Evolutionary conservation across 2,329 filamentous ascomycete genomes (phyloP), one percentile per base, ranked within the genome.

Genomic region (Apiospora pterosperma): DNA sequence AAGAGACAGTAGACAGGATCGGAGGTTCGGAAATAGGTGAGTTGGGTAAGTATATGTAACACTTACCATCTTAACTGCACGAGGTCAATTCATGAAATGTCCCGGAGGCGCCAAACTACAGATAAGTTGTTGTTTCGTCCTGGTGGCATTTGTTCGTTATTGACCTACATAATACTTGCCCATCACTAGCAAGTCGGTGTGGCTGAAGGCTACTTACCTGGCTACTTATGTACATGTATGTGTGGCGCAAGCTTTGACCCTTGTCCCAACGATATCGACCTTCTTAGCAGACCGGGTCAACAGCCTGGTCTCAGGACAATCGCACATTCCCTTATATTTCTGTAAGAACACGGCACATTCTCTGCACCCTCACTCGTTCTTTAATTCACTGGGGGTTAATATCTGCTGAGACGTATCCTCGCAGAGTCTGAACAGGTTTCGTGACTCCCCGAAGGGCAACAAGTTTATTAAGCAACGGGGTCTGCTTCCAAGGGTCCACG

Each of bases 191-290:
- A 60, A 25, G 36, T 10, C 8, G n/a, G 19, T 60, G 58, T 60
- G 58, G 58, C 58, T 60, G 31, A 36, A 39, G 34, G 5, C 16
- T 16, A 25, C n/a, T 28, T 31, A 5, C n/a, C n/a, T n/a, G n/a
- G n/a, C n/a, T n/a, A n/a, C n/a, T n/a, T n/a, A n/a, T n/a, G n/a
- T n/a, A n/a, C n/a, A n/a, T n/a, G n/a, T n/a, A n/a, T n/a, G 12
- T 62, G 60, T 62, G 60, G 60, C 60, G 38, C 39, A 42, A 48
- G 60, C 60, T 62, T 62, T 39, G 60, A 62, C 60, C 41, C 38
- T 42, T n/a, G n/a, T n/a, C n/a, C n/a, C n/a, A n/a, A n/a, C n/a
- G n/a, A 42, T 62, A 14, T 28, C 28, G 25, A 55, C 48, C 48
- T 55, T 42, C 48, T 55, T 55, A 55, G 48, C 48, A 55, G 28